phyloP scores from a whole-genome alignment of 345 rosid genomes.

The Salix brachista region DNA sequence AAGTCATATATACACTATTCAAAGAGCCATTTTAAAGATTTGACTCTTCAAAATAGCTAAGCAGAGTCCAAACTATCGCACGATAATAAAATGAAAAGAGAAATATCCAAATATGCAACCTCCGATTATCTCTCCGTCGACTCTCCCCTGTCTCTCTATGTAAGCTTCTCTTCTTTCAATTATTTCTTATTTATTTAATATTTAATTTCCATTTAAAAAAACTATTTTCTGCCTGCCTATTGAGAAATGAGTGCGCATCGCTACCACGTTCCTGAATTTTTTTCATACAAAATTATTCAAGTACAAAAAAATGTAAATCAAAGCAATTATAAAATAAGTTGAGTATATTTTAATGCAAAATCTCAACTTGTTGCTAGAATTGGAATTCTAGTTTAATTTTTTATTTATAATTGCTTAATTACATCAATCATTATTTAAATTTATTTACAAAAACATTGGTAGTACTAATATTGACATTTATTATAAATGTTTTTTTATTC shows the following conservation, averaged over 20 bases:
- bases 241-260: slow-evolving; percentile 17
- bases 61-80: slow-evolving; percentile 45
- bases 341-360: neutral
- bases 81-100: slow-evolving; percentile 30
- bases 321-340: neutral
- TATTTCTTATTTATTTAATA: neutral
- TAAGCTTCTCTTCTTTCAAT: slow-evolving; percentile 22
- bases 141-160: too few species aligned
- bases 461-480: too few species aligned
- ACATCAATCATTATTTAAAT: neutral
- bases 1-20: too few species aligned
- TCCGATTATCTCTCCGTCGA: too few species aligned
- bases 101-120: slow-evolving; percentile 23
- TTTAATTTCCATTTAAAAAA: neutral
- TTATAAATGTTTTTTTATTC: too few species aligned
- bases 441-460: neutral
- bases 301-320: neutral
- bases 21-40: too few species aligned
- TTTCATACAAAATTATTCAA: neutral
- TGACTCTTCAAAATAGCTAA: too few species aligned
- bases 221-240: slow-evolving; percentile 15
- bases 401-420: neutral
- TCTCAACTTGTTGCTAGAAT: neutral
- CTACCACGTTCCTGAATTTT: neutral
- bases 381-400: neutral